Base-by-base conservation (phyloP, 177 flowering plant species). In the Tripterygium wilfordii region DNA sequence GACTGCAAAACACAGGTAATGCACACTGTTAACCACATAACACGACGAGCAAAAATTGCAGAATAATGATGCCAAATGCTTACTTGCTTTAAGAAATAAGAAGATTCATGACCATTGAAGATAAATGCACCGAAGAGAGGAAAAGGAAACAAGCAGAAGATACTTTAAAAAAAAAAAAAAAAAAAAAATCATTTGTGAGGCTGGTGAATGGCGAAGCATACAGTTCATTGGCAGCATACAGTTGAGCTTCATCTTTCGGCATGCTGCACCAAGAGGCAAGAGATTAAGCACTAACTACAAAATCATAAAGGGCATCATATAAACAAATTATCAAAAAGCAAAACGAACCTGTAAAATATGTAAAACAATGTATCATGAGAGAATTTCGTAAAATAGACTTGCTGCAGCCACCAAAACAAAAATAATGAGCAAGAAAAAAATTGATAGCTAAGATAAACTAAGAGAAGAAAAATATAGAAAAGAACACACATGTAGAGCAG, bases 231-330 rank as follows among this genome's bases (percentile, higher is more conserved):
- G 98, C 90, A 42, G 96, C 92, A 57, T 71, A 81, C 52, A 91
- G 51, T 59, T 91, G 98, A 18, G 89, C 92, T 71, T 91, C 95
- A 47, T 91, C 98, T 69, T 71, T 88, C 1, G 98, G 98, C 96
- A 91, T 88, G 72, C 98, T 92, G 89, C 60, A 31, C 0, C 10
- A 8, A 7, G 10, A 20, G 14, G 24, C 26, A 33, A 38, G 19
- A 22, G n/a, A 21, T 13, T 5, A 5, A 20, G 33, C 33, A 7
- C 7, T 30, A 35, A 10, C 7, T 23, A 18, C 14, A 9, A 23
- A 12, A n/a, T 13, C 45, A 2, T 23, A 12, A 42, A 24, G 30
- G 1, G 24, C 1, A 42, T 1, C 29, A 10, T 33, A 27, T n/a
- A 21, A 10, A 47, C 14, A 21, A 22, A 23, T 42, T 20, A 32